These are phyloP conservation scores for Moricandia arvensis DNA, from an alignment of 345 rosid genomes.

Conservation along the genomic window DNA sequence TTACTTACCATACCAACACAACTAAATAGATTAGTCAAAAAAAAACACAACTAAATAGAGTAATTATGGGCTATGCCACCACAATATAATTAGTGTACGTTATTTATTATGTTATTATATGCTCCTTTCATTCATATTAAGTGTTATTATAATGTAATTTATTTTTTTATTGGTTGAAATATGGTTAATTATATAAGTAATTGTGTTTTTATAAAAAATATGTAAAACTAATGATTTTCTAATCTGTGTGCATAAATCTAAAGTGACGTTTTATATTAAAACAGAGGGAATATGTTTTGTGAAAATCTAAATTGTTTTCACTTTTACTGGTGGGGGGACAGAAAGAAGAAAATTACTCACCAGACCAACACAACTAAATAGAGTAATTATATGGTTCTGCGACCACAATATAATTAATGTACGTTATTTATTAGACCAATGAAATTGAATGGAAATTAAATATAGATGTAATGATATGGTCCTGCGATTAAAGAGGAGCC, in stretches of 20 bases:
- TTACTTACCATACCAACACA: slow-evolving; percentile 26
- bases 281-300: no score
- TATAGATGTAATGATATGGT: slow-evolving; percentile 27
- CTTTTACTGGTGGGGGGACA: slow-evolving; percentile 3
- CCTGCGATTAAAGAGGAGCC: slow-evolving; percentile 26
- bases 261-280: no score
- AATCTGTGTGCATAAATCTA: no score
- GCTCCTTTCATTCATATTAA: no score
- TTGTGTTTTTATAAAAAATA: no score
- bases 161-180: no score
- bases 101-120: no score
- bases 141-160: no score
- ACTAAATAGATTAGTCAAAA: no score
- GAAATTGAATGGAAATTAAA: slow-evolving; percentile 28
- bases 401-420: slow-evolving; percentile 18
- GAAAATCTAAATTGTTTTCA: background rate
- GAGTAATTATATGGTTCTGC: slow-evolving; percentile 20
- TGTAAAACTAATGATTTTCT: no score
- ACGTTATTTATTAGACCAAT: slow-evolving; percentile 24
- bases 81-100: slow-evolving; percentile 17
- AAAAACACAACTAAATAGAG: slow-evolving; percentile 2
- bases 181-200: no score
- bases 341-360: slow-evolving; percentile 15
- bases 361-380: slow-evolving; percentile 15
- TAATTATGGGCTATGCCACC: slow-evolving; percentile 18